These are phyloP conservation scores for Boeremia exigua DNA, from an alignment of 2,329 filamentous ascomycete species.

Conservation along the genomic window DNA sequence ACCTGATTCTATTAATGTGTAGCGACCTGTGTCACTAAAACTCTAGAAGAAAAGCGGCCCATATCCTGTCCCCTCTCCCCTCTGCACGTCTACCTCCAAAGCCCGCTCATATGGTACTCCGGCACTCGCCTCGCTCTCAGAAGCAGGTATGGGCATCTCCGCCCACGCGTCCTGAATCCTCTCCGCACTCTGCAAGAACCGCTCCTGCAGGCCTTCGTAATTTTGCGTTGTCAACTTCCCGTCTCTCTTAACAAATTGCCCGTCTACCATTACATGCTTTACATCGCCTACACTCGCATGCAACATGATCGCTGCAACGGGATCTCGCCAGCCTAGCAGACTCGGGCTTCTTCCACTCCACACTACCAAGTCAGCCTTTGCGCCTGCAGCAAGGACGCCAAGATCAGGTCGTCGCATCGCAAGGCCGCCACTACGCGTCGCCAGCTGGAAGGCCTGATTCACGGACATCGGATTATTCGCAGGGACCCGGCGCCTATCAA, in stretches of 20 bases:
- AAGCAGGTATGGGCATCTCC: not conserved
- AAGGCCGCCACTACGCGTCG: slow-evolving; percentile 60
- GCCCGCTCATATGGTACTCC: not conserved
- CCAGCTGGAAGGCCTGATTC: slow-evolving; percentile 62
- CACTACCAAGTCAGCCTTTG: slow-evolving; percentile 62
- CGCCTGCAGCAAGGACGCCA: slow-evolving; percentile 56
- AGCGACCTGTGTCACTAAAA: too few relatives aligned
- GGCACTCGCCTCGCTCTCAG: not conserved
- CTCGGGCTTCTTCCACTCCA: slow-evolving; percentile 58
- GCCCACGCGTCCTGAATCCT: not conserved
- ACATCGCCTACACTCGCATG: slow-evolving; percentile 62
- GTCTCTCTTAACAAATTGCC: slow-evolving; percentile 57
- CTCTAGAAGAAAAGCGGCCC: not conserved
- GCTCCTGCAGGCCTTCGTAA: slow-evolving; percentile 12
- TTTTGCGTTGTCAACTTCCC: slow-evolving; percentile 42
- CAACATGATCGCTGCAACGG: slow-evolving; percentile 63
- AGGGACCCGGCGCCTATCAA: slow-evolving; percentile 54
- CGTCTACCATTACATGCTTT: slow-evolving; percentile 58
- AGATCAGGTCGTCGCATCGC: slow-evolving; percentile 60
- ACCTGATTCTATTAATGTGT: too few relatives aligned
- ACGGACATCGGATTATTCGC: slow-evolving; percentile 59
- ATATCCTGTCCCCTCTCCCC: not conserved
- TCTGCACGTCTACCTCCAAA: not conserved
- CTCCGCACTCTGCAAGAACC: not conserved
- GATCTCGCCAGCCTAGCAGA: slow-evolving; percentile 62